Evolutionary conservation across 257 asterid genomes (phyloP).

Genomic region (Asclepias syriaca): DNA sequence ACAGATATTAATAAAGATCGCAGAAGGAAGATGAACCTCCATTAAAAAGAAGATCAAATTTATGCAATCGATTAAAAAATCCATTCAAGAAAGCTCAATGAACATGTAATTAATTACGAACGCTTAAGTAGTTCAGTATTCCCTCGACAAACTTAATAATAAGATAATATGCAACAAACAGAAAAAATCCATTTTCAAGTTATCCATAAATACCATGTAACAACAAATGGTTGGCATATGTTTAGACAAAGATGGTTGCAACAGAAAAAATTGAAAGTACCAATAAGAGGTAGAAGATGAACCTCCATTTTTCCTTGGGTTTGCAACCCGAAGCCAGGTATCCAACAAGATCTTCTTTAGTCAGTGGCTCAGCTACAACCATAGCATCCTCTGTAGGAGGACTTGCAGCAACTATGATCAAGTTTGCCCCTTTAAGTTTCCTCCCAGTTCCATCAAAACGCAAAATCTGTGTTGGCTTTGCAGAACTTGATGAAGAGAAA

Average conservation of each 20-base stretch:
- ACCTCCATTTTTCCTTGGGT: constrained; percentile 96
- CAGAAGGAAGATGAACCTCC: background rate
- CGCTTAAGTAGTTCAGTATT: background rate
- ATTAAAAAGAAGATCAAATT: background rate
- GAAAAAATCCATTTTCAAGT: too few species aligned
- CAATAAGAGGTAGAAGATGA: constrained; percentile 46
- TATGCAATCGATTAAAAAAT: background rate
- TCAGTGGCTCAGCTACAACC: constrained; percentile 81
- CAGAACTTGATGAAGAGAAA: constrained; percentile 36
- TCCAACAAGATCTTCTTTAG: constrained; percentile 73
- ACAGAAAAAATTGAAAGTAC: constrained; percentile 26
- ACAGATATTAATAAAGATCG: background rate
- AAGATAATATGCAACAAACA: too few species aligned
- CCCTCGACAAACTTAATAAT: background rate
- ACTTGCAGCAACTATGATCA: constrained; percentile 75
- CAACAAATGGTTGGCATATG: background rate
- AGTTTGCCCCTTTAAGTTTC: constrained; percentile 34
- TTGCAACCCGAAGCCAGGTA: constrained; percentile 98
- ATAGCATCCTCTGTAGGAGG: constrained; percentile 94
- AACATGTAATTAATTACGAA: background rate
- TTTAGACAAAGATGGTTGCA: constrained; percentile 9
- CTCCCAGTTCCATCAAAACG: constrained; percentile 26
- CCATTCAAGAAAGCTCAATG: background rate
- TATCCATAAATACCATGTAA: too few species aligned
- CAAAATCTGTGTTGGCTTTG: constrained; percentile 30